Conservation (phyloP, 2,329 filamentous ascomycete genomes). For the Tolypocladium endophyticum region DNA sequence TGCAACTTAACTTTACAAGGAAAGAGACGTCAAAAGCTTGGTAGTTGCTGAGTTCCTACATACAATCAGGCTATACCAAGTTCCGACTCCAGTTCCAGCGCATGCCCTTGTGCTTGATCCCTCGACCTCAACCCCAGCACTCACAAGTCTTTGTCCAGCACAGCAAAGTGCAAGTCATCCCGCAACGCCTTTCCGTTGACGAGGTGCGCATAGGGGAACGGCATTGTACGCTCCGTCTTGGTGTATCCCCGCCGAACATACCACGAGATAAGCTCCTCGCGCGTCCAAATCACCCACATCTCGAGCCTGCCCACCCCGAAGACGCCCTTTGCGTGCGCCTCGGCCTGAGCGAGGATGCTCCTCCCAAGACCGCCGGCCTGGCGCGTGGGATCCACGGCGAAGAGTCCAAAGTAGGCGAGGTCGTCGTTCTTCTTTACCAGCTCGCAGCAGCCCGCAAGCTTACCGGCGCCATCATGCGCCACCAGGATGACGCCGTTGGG, state of each 20-base stretch:
- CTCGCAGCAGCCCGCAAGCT: constrained; percentile 33
- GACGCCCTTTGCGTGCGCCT: constrained; percentile 21
- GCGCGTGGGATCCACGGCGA: constrained; percentile 31
- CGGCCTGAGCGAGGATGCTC: constrained; percentile 28
- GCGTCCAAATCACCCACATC: constrained; percentile 32
- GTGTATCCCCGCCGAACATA: constrained; percentile 32
- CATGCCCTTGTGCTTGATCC: too few species aligned
- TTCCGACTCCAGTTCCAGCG: background rate
- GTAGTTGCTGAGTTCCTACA: background rate
- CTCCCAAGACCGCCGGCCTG: constrained; percentile 34
- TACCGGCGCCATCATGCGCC: constrained; percentile 16
- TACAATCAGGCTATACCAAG: too few species aligned
- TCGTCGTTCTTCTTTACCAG: constrained; percentile 17
- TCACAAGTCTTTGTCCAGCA: constrained; percentile 28
- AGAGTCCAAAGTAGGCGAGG: constrained; percentile 34
- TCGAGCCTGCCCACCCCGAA: constrained; percentile 26
- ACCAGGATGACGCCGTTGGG: constrained; percentile 26
- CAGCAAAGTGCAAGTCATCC: constrained; percentile 32
- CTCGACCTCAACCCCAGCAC: background rate
- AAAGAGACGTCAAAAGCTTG: background rate
- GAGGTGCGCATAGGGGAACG: constrained; percentile 31
- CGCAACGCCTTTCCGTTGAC: constrained; percentile 23
- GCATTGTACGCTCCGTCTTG: constrained; percentile 24
- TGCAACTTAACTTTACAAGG: background rate
- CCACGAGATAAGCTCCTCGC: constrained; percentile 34